phyloP scores from a whole-genome alignment of 306 rosid genomes.

The Malus orientalis region DNA sequence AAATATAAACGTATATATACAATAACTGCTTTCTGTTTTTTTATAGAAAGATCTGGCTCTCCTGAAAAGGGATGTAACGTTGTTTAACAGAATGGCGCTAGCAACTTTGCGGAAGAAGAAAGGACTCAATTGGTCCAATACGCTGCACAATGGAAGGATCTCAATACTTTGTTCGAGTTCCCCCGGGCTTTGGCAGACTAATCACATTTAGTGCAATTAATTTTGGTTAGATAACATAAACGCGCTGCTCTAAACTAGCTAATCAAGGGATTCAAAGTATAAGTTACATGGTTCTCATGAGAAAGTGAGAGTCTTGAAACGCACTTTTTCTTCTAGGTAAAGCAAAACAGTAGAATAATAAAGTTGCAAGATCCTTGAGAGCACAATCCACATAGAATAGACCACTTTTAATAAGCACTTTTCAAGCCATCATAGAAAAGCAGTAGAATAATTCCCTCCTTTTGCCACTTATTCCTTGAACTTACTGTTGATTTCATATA shows the following conservation, averaged over 20 bases:
- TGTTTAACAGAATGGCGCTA: background rate
- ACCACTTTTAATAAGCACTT: constrained; percentile 1
- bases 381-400: background rate
- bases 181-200: background rate
- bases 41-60: background rate
- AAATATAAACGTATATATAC: background rate
- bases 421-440: background rate
- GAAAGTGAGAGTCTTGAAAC: background rate
- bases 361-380: constrained; percentile 4
- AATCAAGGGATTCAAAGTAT: background rate
- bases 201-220: background rate
- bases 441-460: background rate
- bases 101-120: background rate
- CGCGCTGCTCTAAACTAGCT: background rate
- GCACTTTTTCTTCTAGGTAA: constrained; percentile 6
- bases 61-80: background rate
- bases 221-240: background rate
- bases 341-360: background rate
- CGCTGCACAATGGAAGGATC: background rate
- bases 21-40: background rate
- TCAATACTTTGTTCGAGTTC: background rate
- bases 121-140: background rate
- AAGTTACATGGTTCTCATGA: background rate
- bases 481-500: constrained; percentile 3
- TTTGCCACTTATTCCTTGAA: constrained; percentile 10